phyloP scores from a whole-genome alignment of 2,329 filamentous ascomycete genomes.

The Hymenoscyphus occultus region DNA sequence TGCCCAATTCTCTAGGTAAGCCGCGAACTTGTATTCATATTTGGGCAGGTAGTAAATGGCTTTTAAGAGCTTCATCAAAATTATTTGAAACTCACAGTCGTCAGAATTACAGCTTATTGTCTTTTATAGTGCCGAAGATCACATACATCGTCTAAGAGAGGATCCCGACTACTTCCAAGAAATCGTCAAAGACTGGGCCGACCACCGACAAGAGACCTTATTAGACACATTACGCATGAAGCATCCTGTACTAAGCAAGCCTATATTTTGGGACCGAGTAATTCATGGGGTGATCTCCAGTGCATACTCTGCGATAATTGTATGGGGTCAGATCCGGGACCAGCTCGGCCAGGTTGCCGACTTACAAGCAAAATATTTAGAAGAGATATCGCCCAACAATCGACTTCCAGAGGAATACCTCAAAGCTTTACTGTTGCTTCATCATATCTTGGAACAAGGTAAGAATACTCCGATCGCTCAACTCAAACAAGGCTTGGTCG shows the following conservation, averaged over 20 bases:
- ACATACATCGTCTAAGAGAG: conserved; percentile 54
- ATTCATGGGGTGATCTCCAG: conserved; percentile 37
- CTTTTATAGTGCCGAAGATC: conserved; percentile 46
- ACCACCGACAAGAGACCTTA: conserved; percentile 47
- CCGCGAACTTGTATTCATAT: no score
- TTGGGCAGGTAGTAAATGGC: no score
- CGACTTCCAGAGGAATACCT: conserved; percentile 42
- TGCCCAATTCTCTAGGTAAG: not conserved
- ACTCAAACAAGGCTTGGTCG: conserved; percentile 30
- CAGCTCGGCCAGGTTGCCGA: conserved; percentile 28
- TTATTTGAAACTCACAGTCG: no score
- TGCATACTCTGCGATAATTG: conserved; percentile 29
- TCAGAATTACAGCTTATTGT: no score
- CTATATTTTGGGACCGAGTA: conserved; percentile 42
- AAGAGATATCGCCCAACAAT: conserved; percentile 34
- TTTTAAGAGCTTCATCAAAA: no score
- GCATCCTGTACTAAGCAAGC: conserved; percentile 23
- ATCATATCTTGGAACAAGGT: conserved; percentile 37
- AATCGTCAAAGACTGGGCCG: conserved; percentile 41
- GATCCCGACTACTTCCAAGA: conserved; percentile 56
- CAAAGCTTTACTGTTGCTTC: conserved; percentile 41
- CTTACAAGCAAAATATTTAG: conserved; percentile 38
- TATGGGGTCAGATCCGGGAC: conserved; percentile 20
- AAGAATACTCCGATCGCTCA: conserved; percentile 35
- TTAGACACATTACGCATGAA: conserved; percentile 39